phyloP scores from a whole-genome alignment of 2,329 filamentous ascomycete genomes.

The Sclerotinia spermophila region DNA sequence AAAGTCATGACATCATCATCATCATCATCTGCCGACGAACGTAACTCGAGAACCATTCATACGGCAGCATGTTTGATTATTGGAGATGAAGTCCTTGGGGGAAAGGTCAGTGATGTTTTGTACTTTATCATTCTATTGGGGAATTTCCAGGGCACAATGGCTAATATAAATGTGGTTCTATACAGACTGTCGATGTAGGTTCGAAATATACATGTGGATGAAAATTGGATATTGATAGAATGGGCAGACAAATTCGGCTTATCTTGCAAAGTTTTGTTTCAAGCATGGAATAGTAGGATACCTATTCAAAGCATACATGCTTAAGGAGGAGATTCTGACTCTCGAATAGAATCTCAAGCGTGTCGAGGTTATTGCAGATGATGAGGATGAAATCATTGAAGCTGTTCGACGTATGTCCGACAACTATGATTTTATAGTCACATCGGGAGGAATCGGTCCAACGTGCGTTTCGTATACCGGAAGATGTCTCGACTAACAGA shows the following conservation, averaged over 20 bases:
- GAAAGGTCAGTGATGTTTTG: constrained; percentile 62
- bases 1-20: constrained; percentile 47
- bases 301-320: constrained; percentile 49
- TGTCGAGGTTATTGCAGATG: constrained; percentile 90
- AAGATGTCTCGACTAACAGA: not conserved
- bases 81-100: constrained; percentile 92
- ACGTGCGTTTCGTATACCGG: constrained; percentile 52
- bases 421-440: constrained; percentile 91
- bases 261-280: constrained; percentile 63
- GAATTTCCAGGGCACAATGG: constrained; percentile 31
- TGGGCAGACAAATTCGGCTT: constrained; percentile 59
- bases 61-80: constrained; percentile 93
- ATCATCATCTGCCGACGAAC: constrained; percentile 49
- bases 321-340: constrained; percentile 50
- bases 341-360: constrained; percentile 64
- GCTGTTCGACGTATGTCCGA: constrained; percentile 78
- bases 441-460: constrained; percentile 91
- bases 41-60: constrained; percentile 66
- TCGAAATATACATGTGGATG: not conserved
- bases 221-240: constrained; percentile 24
- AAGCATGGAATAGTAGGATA: constrained; percentile 52
- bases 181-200: constrained; percentile 40
- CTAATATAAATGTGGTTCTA: constrained; percentile 19
- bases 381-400: constrained; percentile 86
- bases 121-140: constrained; percentile 25